These are phyloP conservation scores for Xylariaceae sp. DNA, from an alignment of 2,329 filamentous ascomycete species.

Conservation along the genomic window DNA sequence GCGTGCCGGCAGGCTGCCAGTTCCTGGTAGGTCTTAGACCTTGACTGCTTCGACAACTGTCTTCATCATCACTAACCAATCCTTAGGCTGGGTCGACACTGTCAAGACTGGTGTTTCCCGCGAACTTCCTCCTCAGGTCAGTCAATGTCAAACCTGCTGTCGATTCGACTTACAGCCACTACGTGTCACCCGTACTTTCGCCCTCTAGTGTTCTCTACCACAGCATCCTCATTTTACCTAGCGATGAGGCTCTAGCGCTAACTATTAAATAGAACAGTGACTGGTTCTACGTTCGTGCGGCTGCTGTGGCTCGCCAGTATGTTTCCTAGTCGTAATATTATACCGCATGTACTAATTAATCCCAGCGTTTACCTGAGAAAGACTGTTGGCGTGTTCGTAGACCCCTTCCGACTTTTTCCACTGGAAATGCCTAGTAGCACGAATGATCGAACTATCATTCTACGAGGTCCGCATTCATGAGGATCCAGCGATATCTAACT, in stretches of 20 bases:
- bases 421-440: not conserved
- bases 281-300: slow-evolving; percentile 93
- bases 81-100: slow-evolving; percentile 82
- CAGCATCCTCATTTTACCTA: not conserved
- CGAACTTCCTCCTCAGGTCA: slow-evolving; percentile 66
- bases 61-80: not conserved
- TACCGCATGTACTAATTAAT: slow-evolving; percentile 23
- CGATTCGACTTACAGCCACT: not conserved
- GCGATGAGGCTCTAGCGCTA: not conserved
- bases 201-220: too few species aligned
- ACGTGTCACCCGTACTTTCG: too few species aligned
- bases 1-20: slow-evolving; percentile 90
- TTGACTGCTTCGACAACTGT: too few species aligned
- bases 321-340: not conserved
- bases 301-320: slow-evolving; percentile 71
- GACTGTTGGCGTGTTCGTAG: slow-evolving; percentile 80
- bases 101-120: slow-evolving; percentile 98
- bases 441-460: slow-evolving; percentile 46
- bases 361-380: slow-evolving; percentile 99
- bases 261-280: slow-evolving; percentile 78
- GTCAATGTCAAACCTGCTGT: not conserved
- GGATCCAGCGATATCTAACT: slow-evolving; percentile 72
- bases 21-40: slow-evolving; percentile 72
- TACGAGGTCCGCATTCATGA: not conserved
- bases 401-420: not conserved